Conservation (phyloP, 805 yeast genomes). For the Pichia thaimueangensis region DNA sequence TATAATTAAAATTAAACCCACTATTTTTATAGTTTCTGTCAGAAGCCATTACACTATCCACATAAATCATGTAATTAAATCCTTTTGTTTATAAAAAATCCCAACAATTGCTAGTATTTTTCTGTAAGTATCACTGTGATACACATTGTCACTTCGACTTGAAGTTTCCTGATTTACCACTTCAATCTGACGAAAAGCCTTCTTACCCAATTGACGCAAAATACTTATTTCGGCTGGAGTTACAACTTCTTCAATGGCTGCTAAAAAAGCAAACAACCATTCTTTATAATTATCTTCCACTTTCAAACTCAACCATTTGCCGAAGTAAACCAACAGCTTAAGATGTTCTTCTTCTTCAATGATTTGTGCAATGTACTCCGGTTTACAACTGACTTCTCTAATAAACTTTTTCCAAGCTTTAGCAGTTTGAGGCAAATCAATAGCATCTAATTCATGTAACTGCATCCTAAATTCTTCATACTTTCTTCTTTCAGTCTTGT, state of each 20-base stretch:
- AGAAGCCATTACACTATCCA: background rate
- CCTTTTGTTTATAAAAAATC: conserved; percentile 11
- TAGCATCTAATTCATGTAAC: conserved; percentile 23
- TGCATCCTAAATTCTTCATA: conserved; percentile 18
- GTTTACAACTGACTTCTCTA: conserved; percentile 29
- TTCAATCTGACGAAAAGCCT: conserved; percentile 24
- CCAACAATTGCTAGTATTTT: conserved; percentile 9
- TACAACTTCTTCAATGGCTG: conserved; percentile 34
- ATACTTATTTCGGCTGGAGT: conserved; percentile 34
- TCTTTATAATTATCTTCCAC: conserved; percentile 23
- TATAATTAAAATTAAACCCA: too few relatives aligned
- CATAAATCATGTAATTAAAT: too few relatives aligned
- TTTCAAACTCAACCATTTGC: conserved; percentile 36
- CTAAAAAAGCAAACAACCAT: conserved; percentile 39
- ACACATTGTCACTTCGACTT: background rate
- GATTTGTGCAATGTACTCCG: conserved; percentile 24
- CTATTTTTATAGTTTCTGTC: too few relatives aligned
- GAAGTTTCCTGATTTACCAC: background rate
- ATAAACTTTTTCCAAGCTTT: conserved; percentile 39
- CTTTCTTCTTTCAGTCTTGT: conserved; percentile 11
- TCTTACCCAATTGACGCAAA: conserved; percentile 37
- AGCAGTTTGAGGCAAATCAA: conserved; percentile 32
- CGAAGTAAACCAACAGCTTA: conserved; percentile 35
- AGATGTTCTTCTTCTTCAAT: conserved; percentile 32
- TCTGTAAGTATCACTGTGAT: background rate